These are phyloP conservation scores for Starmerella sirachaensis DNA, from an alignment of 805 yeast genomes.

Conservation along the genomic window DNA sequence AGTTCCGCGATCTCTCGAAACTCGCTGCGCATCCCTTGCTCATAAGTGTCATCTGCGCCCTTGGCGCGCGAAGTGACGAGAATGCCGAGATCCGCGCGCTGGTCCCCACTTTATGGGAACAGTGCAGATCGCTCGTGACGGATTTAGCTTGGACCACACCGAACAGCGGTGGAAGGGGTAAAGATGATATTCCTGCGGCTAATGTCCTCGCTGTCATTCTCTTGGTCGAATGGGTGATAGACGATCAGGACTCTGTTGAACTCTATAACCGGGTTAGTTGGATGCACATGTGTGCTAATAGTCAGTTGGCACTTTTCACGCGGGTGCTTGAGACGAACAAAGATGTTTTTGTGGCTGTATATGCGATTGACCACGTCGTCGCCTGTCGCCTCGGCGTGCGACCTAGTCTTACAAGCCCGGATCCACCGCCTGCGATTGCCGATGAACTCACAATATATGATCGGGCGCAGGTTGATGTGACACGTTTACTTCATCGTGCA, in stretches of 20 bases:
- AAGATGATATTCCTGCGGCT: constrained; percentile 41
- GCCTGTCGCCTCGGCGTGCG: constrained; percentile 72
- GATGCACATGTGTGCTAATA: constrained; percentile 84
- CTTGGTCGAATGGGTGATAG: constrained; percentile 71
- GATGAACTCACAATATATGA: constrained; percentile 30
- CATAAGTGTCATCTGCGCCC: constrained; percentile 67
- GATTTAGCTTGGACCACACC: constrained; percentile 29
- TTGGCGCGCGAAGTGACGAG: constrained; percentile 61
- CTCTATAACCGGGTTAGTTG: constrained; percentile 57
- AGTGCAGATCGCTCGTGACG: background rate
- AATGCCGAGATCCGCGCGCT: constrained; percentile 70
- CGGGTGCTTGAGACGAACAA: constrained; percentile 65
- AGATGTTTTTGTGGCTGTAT: constrained; percentile 69
- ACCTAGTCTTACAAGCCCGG: constrained; percentile 53
- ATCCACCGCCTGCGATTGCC: background rate
- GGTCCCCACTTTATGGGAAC: constrained; percentile 71
- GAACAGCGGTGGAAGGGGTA: constrained; percentile 31
- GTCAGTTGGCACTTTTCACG: constrained; percentile 76
- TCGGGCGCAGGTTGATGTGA: constrained; percentile 65
- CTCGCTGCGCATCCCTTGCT: constrained; percentile 71
- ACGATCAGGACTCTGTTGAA: constrained; percentile 2
- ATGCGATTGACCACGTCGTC: constrained; percentile 67
- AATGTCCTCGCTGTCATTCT: constrained; percentile 73
- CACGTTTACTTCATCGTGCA: constrained; percentile 69
- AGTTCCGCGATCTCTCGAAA: constrained; percentile 51